Percentiles rank a stretch among this genome's conserved stretches.
phyloP scores from a whole-genome alignment of 257 asterid species.

The Fraxinus quadrangulata region DNA sequence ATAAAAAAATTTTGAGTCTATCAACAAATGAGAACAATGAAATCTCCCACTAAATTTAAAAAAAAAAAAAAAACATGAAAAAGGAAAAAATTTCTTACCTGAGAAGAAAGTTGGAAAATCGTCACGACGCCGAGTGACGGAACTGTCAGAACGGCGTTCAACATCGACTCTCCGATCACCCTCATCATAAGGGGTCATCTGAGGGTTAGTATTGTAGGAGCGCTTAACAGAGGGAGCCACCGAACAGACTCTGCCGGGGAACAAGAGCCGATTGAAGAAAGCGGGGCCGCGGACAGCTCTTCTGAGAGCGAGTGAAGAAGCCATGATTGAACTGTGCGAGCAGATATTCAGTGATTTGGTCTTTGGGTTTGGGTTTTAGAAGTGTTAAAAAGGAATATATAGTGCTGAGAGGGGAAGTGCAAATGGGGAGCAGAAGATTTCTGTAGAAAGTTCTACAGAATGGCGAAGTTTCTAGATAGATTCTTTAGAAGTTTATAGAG shows the following conservation, averaged over 20 bases:
- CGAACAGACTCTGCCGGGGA: constrained; percentile 2
- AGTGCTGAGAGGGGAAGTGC: background rate
- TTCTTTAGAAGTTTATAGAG: background rate
- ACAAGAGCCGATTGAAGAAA: constrained; percentile 25
- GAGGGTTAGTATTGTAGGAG: constrained; percentile 37
- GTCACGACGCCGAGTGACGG: constrained; percentile 23
- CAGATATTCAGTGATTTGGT: background rate
- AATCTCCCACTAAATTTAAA: background rate
- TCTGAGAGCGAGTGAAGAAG: constrained; percentile 35
- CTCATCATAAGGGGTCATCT: constrained; percentile 23
- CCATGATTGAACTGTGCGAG: constrained; percentile 24
- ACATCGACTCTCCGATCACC: constrained; percentile 11
- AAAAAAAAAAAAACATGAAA: background rate
- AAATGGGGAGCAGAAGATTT: background rate
- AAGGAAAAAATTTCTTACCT: constrained; percentile 14
- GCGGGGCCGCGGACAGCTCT: constrained; percentile 26
- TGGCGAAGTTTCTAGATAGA: background rate
- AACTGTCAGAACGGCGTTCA: constrained; percentile 15
- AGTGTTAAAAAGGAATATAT: background rate
- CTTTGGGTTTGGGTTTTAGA: no score
- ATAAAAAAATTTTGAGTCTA: background rate
- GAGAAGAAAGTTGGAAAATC: constrained; percentile 35
- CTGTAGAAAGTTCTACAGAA: background rate
- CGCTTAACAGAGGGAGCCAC: constrained; percentile 15
- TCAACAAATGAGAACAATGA: background rate